Conservation (phyloP, 2,329 filamentous ascomycete genomes). For the Diaporthe sp. region DNA sequence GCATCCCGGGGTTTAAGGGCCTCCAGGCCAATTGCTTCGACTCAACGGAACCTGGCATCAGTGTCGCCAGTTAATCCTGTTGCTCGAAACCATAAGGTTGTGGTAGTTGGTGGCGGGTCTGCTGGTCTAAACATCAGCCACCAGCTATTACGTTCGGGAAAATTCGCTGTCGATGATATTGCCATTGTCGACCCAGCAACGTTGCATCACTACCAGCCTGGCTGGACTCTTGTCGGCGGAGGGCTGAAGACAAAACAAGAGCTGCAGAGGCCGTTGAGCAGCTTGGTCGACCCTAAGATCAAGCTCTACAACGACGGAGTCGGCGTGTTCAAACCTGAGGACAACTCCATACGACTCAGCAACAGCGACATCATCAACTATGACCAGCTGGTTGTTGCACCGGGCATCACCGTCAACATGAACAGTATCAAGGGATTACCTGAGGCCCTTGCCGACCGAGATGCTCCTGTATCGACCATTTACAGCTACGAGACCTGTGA, state of each 20-base stretch:
- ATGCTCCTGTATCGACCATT: slow-evolving; percentile 53
- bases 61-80: background rate
- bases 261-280: slow-evolving; percentile 48
- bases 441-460: slow-evolving; percentile 51
- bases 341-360: slow-evolving; percentile 52
- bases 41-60: background rate
- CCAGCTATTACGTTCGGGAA: slow-evolving; percentile 43
- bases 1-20: background rate
- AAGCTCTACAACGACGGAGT: slow-evolving; percentile 53
- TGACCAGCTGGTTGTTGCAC: slow-evolving; percentile 55
- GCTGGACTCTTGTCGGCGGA: slow-evolving; percentile 56
- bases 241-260: slow-evolving; percentile 50
- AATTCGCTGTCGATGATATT: slow-evolving; percentile 51
- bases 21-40: background rate
- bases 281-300: slow-evolving; percentile 52
- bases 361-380: slow-evolving; percentile 54
- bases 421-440: slow-evolving; percentile 51
- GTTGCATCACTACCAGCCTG: slow-evolving; percentile 53
- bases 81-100: slow-evolving; percentile 39
- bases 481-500: slow-evolving; percentile 53
- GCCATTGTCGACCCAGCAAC: slow-evolving; percentile 53
- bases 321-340: slow-evolving; percentile 51
- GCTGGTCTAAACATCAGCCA: slow-evolving; percentile 44
- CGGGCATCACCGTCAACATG: slow-evolving; percentile 54
- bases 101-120: slow-evolving; percentile 46